Base-by-base conservation (phyloP, 805 yeast genomes). In the Myxozyma udenii region DNA sequence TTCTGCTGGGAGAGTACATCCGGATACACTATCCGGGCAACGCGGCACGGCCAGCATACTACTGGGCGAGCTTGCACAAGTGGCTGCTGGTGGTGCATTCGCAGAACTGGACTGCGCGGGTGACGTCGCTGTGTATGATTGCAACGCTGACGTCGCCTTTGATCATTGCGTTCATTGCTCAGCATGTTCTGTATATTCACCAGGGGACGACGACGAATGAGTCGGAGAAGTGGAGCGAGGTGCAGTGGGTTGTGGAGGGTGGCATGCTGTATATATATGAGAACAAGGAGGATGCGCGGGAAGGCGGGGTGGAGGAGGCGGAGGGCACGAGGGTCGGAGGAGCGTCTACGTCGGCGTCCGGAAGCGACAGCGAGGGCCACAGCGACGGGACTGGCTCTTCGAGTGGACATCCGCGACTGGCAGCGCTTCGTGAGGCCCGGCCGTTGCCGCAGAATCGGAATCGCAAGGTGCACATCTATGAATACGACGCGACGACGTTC, bases 201-300 rank as follows among this genome's bases (percentile, higher is more conserved):
- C 72, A 77, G 38, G 95, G 95, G 0, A 81, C 81, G 65, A 85
- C 93, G 11, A 83, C 90, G 3, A 84, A 83, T 62, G 95, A 86
- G 66, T 70, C 78, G 16, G 80, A 74, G 45, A 86, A 86, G 63
- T 86, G 95, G 95, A 77, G 71, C 18, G 79, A 74, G 2, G 73
- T 86, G 12, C 81, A 81, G 48, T 75, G 77, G 44, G 70, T 80
- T 51, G 66, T 78, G 45, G 61, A 71, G 7, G 71, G 72, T 11
- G 74, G 75, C 0, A 63, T 60, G 25, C 64, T 81, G 5, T 70
- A 61, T 41, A 51, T 58, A 26, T 71, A 63, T 51, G 66, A 55
- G 21, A 48, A 53, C 35, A 57, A 39, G 4, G 28, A 18, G 12
- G 51, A 35, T 4, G 11, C 12, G 12, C 12, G 12, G 14, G 33